Percentiles rank a stretch among this genome's conserved stretches.
Evolutionary conservation across 768 basidiomycete genomes (phyloP).

Genomic region (Punctularia strigosozonata): DNA sequence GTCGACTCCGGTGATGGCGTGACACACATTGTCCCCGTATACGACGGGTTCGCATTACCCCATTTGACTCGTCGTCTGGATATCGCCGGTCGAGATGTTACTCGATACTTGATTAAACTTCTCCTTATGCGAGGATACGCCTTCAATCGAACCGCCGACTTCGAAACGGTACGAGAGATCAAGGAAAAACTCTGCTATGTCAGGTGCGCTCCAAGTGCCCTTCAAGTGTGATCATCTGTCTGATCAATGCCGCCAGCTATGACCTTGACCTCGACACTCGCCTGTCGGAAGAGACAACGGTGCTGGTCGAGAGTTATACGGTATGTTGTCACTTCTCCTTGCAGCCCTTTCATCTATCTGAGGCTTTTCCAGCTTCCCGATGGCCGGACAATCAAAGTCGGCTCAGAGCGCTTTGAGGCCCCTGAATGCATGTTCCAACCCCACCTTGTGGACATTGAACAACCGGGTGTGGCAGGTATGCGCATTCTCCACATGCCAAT

Average conservation of each 20-base stretch:
- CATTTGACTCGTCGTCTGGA: constrained; percentile 92
- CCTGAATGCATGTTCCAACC: constrained; percentile 99
- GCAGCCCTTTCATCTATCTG: not conserved
- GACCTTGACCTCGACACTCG: constrained; percentile 94
- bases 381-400: constrained; percentile 93
- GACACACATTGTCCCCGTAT: constrained; percentile 98
- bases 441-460: constrained; percentile 92
- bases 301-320: constrained; percentile 91
- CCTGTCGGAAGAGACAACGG: constrained; percentile 91
- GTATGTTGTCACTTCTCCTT: constrained; percentile 28
- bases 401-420: constrained; percentile 96
- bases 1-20: constrained; percentile 99
- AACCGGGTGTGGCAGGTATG: constrained; percentile 88
- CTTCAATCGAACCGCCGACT: constrained; percentile 98
- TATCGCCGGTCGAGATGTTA: constrained; percentile 97
- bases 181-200: constrained; percentile 99
- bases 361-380: constrained; percentile 62
- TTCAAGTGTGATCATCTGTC: not conserved
- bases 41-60: constrained; percentile 91
- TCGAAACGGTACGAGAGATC: constrained; percentile 97
- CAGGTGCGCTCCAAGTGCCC: constrained; percentile 40
- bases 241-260: constrained; percentile 40
- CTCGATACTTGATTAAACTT: constrained; percentile 98
- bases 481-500: constrained; percentile 3
- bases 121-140: constrained; percentile 99